Conservation (phyloP, 2,329 filamentous ascomycete genomes). For the Curvularia hawaiiensis region DNA sequence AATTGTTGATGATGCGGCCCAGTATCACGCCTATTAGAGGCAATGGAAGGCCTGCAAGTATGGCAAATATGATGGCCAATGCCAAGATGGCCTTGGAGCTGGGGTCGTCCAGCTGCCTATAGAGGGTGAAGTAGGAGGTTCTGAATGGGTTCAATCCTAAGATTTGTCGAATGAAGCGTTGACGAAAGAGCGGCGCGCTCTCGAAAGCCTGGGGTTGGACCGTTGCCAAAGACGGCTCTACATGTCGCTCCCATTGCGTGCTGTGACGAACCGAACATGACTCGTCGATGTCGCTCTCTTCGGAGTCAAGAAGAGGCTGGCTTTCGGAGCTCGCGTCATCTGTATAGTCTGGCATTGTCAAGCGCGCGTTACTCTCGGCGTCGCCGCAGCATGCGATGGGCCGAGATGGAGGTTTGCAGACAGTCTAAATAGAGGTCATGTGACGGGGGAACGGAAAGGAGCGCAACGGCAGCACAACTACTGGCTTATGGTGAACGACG, state of each 20-base stretch:
- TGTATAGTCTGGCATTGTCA: constrained; percentile 12
- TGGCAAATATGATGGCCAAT: constrained; percentile 49
- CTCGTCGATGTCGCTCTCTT: constrained; percentile 23
- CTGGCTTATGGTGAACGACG: constrained; percentile 7
- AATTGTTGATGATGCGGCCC: constrained; percentile 56
- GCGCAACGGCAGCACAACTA: constrained; percentile 2
- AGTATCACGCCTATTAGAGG: constrained; percentile 66
- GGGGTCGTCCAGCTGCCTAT: constrained; percentile 51
- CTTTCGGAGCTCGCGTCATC: constrained; percentile 25
- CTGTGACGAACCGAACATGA: constrained; percentile 25
- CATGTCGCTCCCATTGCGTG: constrained; percentile 41
- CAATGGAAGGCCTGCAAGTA: constrained; percentile 63
- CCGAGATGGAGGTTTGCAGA: constrained; percentile 8
- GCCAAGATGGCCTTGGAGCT: constrained; percentile 45
- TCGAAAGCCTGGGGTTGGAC: constrained; percentile 42
- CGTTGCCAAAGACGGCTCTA: constrained; percentile 43
- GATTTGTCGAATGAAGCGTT: constrained; percentile 46
- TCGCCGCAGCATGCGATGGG: constrained; percentile 6
- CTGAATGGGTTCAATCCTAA: constrained; percentile 53
- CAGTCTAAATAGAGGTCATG: constrained; percentile 1
- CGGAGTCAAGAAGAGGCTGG: constrained; percentile 29
- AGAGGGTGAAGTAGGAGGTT: constrained; percentile 57
- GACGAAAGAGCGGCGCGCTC: constrained; percentile 37
- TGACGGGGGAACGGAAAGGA: neutral
- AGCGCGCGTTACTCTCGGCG: constrained; percentile 9